Base-by-base conservation (phyloP, 768 basidiomycete species). In the Podaxis pistillaris region DNA sequence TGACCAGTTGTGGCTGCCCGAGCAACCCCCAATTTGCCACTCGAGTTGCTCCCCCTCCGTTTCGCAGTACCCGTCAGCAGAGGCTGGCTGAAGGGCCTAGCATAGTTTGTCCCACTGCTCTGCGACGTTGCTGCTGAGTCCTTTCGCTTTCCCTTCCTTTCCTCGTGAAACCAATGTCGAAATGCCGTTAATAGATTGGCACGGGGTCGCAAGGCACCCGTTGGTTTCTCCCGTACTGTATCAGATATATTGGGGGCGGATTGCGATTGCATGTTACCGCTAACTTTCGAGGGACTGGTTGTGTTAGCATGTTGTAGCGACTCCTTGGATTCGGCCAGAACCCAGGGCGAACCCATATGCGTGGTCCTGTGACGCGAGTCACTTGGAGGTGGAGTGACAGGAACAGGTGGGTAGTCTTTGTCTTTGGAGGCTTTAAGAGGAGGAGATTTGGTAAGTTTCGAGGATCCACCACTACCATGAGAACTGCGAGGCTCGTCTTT, bases 131-230 rank as follows among this genome's bases (percentile, higher is more conserved):
- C 54, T 12, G 72, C 62, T 2, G 73, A 66, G 47, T 85, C 87
- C 73, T 91, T 91, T 56, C 91, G 83, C 76, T 96, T 96, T 3
- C 93, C 88, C 71, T 93, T 94, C 66, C 83, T 82, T 65, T 95
- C 95, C 64, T 97, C 94, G 63, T 94, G 86, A 75, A 98, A 96
- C 93, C 96, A 94, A 64, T 89, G 81, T 50, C 93, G 84, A 76
- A 98, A 94, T 5, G 93, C 85, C 2, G 89, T 87, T 54, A 98
- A 77, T 30, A 98, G 72, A 70, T 90, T 94, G 7, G 92, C 91
- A 38, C 90, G 82, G 71, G 90, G 88, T 24, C 88, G 81, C 33
- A 82, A n/a, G 33, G 47, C 46, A 3, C 58, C 63, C 24, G 64
- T 53, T 8, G 67, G 65, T 58, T 67, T 68, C 15, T 64, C 63